phyloP scores from a whole-genome alignment of 441 rosid species.

The Croton setiger region DNA sequence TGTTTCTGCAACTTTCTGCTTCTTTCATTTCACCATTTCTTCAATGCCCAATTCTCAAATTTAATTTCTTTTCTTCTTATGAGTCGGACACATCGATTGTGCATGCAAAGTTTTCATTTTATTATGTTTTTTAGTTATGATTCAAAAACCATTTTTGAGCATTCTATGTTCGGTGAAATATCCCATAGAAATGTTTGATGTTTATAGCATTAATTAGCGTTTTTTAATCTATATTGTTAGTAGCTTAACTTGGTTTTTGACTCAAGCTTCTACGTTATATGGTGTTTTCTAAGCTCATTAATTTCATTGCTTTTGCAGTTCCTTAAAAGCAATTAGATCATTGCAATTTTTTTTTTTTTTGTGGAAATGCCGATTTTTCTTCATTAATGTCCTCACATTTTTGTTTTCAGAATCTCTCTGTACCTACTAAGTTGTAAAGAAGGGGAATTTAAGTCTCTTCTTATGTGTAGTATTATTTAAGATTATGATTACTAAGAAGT shows the following conservation, averaged over 20 bases:
- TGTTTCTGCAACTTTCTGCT: neutral
- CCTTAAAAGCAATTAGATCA: neutral
- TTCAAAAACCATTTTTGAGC: conserved; percentile 13
- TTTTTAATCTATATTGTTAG: neutral
- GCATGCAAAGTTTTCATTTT: neutral
- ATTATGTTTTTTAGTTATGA: neutral
- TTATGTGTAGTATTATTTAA: neutral
- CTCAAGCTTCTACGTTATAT: neutral
- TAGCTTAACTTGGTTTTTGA: neutral
- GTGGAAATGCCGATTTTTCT: neutral
- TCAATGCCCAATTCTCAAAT: conserved; percentile 17
- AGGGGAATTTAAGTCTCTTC: neutral
- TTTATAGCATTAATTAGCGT: conserved; percentile 8
- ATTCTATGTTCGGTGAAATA: neutral
- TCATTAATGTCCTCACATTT: neutral
- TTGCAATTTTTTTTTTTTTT: neutral
- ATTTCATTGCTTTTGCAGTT: neutral
- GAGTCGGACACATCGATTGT: conserved; percentile 1
- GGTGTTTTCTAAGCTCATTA: neutral
- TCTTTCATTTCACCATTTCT: neutral
- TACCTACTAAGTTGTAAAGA: neutral
- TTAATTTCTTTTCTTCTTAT: neutral
- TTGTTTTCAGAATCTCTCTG: neutral
- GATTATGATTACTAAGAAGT: neutral
- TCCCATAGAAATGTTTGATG: neutral